Evolutionary conservation across 1,284 basidiomycete genomes (phyloP).

Genomic region (Cystobasidiaceae sp.): DNA sequence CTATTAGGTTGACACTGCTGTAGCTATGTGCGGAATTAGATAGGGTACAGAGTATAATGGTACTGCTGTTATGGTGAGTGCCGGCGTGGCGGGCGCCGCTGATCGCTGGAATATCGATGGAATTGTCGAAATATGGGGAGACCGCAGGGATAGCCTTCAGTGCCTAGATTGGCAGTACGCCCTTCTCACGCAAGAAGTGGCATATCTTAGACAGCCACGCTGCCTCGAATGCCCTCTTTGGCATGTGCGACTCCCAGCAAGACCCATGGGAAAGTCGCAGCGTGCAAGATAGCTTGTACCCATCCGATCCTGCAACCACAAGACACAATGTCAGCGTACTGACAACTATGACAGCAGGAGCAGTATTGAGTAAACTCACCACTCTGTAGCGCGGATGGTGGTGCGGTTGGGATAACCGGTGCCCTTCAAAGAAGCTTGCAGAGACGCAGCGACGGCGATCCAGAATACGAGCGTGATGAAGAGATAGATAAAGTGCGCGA

Average conservation of each 20-base stretch:
- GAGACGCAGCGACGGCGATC: constrained; percentile 23
- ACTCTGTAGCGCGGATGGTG: constrained; percentile 21
- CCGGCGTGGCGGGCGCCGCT: too few relatives aligned
- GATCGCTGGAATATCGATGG: too few relatives aligned
- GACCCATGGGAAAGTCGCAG: constrained; percentile 18
- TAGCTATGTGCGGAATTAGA: too few relatives aligned
- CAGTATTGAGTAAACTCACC: constrained; percentile 1
- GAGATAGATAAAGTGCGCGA: constrained; percentile 22
- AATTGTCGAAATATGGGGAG: too few relatives aligned
- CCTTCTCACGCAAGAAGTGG: too few relatives aligned
- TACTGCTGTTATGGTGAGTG: too few relatives aligned
- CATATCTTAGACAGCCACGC: constrained; percentile 17
- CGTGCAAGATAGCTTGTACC: constrained; percentile 23
- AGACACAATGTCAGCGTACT: too few relatives aligned
- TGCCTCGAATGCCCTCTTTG: constrained; percentile 24
- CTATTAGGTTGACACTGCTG: too few relatives aligned
- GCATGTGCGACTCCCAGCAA: constrained; percentile 15
- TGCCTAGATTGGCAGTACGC: too few relatives aligned
- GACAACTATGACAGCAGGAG: too few relatives aligned
- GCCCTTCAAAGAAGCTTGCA: neutral
- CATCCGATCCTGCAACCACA: constrained; percentile 11
- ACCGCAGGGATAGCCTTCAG: too few relatives aligned
- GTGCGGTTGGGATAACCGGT: neutral
- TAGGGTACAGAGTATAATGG: too few relatives aligned
- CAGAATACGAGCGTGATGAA: constrained; percentile 27